These are phyloP conservation scores for Thermoascus crustaceus DNA, from an alignment of 2,329 filamentous ascomycete species.

Conservation along the genomic window DNA sequence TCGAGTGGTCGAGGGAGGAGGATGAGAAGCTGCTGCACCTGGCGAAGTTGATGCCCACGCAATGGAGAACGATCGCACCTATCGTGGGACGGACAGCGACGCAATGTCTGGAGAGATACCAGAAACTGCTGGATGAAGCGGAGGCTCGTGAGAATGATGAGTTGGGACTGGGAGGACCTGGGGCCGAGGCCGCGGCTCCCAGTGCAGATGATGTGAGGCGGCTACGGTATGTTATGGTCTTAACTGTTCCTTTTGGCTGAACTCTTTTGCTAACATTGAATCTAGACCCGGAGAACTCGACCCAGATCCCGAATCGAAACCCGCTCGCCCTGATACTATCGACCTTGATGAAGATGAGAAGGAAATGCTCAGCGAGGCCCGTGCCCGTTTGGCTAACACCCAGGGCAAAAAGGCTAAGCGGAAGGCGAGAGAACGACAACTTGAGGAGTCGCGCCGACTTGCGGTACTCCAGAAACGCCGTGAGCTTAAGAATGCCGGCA, in stretches of 20 bases:
- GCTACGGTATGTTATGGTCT: constrained; percentile 46
- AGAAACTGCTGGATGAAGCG: constrained; percentile 91
- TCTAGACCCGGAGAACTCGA: constrained; percentile 80
- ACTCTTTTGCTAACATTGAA: constrained; percentile 10
- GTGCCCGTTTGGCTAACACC: constrained; percentile 91
- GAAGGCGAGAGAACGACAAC: constrained; percentile 88
- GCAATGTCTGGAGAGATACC: constrained; percentile 93
- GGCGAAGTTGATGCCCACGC: constrained; percentile 96
- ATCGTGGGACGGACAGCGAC: constrained; percentile 95
- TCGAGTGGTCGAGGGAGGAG: constrained; percentile 98
- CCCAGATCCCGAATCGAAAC: constrained; percentile 94
- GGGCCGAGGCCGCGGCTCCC: constrained; percentile 77
- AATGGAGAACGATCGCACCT: constrained; percentile 97
- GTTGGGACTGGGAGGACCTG: constrained; percentile 74
- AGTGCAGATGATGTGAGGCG: constrained; percentile 86
- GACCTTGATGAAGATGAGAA: constrained; percentile 99
- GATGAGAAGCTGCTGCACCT: constrained; percentile 95
- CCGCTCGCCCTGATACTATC: constrained; percentile 89
- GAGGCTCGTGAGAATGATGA: constrained; percentile 78
- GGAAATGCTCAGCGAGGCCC: constrained; percentile 97
- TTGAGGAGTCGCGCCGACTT: constrained; percentile 86
- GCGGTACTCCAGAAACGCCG: constrained; percentile 89
- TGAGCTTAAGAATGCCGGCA: constrained; percentile 93
- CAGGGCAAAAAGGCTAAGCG: constrained; percentile 98
- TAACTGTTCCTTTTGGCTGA: constrained; percentile 3